Conservation (phyloP, 106 monocot species). For the Phalaenopsis aphrodite region DNA sequence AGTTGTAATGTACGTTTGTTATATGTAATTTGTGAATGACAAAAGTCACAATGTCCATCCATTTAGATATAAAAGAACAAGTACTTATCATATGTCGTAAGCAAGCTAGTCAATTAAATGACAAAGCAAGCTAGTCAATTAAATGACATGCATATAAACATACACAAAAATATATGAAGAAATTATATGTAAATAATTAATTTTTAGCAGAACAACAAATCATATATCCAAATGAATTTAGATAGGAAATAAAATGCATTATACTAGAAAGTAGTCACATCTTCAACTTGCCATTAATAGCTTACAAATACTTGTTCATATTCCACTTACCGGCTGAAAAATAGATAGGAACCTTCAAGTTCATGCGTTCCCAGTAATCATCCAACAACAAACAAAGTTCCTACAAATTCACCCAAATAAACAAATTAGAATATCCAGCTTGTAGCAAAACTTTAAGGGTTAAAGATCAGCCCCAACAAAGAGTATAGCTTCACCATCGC, state of each 20-base stretch:
- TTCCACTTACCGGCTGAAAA: conserved; percentile 74
- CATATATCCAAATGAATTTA: background rate
- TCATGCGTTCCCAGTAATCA: conserved; percentile 99
- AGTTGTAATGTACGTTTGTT: too few relatives aligned
- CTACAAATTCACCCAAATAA: conserved; percentile 16
- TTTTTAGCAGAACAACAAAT: background rate
- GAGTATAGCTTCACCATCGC: background rate
- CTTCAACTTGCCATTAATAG: background rate
- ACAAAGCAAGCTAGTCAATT: background rate
- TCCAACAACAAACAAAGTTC: conserved; percentile 89
- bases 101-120: background rate
- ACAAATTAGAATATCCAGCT: background rate
- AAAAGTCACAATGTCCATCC: too few relatives aligned
- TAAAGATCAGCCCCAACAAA: background rate
- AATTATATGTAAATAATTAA: background rate
- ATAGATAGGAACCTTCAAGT: conserved; percentile 83
- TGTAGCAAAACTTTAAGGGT: background rate
- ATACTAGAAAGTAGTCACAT: background rate
- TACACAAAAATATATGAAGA: background rate
- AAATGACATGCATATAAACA: background rate
- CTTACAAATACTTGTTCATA: background rate
- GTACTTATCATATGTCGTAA: too few relatives aligned
- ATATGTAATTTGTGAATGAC: too few relatives aligned
- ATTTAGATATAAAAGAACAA: too few relatives aligned
- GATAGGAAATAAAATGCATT: background rate